These are phyloP conservation scores for Chalciporus pseudorubinellus DNA, from an alignment of 768 basidiomycete species.

Conservation along the genomic window DNA sequence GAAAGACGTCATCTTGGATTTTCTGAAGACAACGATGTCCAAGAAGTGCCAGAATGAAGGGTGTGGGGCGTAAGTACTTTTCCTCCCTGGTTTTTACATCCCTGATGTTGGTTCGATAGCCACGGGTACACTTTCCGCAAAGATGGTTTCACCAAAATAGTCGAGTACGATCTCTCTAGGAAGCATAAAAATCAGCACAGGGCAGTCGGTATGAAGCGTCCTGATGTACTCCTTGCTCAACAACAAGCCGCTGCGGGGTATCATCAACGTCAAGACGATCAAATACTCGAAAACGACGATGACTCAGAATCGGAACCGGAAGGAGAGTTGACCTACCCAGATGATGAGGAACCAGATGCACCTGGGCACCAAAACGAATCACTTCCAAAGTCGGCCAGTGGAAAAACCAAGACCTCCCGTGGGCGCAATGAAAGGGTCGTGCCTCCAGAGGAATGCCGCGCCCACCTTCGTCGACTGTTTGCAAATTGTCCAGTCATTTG, in stretches of 20 bases:
- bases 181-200: constrained; percentile 70
- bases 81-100: not conserved
- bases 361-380: constrained; percentile 25
- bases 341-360: constrained; percentile 48
- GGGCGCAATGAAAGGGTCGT: constrained; percentile 90
- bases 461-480: constrained; percentile 89
- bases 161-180: constrained; percentile 83
- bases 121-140: constrained; percentile 86
- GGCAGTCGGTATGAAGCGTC: constrained; percentile 58
- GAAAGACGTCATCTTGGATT: constrained; percentile 79
- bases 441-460: constrained; percentile 88
- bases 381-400: constrained; percentile 73
- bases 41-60: constrained; percentile 74
- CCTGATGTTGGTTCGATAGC: constrained; percentile 38
- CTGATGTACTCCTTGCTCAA: constrained; percentile 68
- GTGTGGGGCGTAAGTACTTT: constrained; percentile 74
- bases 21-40: constrained; percentile 63
- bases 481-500: constrained; percentile 78
- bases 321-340: constrained; percentile 47
- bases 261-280: constrained; percentile 23
- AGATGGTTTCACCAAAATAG: constrained; percentile 90
- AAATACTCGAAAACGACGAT: constrained; percentile 41
- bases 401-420: constrained; percentile 68
- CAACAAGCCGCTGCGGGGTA: constrained; percentile 26
- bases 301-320: constrained; percentile 50